Percentiles rank a stretch among this genome's conserved stretches.
phyloP scores from a whole-genome alignment of 768 basidiomycete genomes.

The Cyclocybe cylindracea region DNA sequence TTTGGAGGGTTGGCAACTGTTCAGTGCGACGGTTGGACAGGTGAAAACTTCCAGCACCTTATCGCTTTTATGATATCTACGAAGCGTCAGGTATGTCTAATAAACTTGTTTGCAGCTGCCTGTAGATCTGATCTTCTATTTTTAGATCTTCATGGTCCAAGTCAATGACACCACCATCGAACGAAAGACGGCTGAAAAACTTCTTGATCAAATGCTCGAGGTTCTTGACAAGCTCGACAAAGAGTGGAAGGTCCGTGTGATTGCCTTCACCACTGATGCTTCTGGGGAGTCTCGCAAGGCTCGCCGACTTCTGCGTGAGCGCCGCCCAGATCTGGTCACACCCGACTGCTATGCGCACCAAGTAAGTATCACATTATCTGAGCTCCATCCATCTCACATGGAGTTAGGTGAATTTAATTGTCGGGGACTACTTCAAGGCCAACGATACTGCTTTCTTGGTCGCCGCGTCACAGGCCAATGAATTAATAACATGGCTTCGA shows the following conservation, averaged over 20 bases:
- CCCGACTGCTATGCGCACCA: conserved; percentile 40
- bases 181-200: conserved; percentile 29
- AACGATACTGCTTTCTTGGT: conserved; percentile 15
- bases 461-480: conserved; percentile 26
- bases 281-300: conserved; percentile 34
- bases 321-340: conserved; percentile 26
- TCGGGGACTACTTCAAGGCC: conserved; percentile 37
- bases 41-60: conserved; percentile 28
- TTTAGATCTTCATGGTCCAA: conserved; percentile 28
- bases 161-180: conserved; percentile 33
- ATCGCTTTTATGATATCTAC: conserved; percentile 33
- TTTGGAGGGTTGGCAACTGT: conserved; percentile 23
- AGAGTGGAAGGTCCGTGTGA: conserved; percentile 22
- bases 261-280: conserved; percentile 36
- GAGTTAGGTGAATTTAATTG: conserved; percentile 38
- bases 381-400: background rate
- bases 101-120: conserved; percentile 18
- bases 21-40: conserved; percentile 39
- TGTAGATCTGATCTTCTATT: conserved; percentile 4
- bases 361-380: conserved; percentile 24
- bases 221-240: conserved; percentile 22
- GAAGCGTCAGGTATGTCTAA: conserved; percentile 16
- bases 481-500: conserved; percentile 42
- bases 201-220: conserved; percentile 18
- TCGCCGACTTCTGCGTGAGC: conserved; percentile 7